Evolutionary conservation across 1,284 basidiomycete genomes (phyloP).

Genomic region (Boletus semigastroideus): DNA sequence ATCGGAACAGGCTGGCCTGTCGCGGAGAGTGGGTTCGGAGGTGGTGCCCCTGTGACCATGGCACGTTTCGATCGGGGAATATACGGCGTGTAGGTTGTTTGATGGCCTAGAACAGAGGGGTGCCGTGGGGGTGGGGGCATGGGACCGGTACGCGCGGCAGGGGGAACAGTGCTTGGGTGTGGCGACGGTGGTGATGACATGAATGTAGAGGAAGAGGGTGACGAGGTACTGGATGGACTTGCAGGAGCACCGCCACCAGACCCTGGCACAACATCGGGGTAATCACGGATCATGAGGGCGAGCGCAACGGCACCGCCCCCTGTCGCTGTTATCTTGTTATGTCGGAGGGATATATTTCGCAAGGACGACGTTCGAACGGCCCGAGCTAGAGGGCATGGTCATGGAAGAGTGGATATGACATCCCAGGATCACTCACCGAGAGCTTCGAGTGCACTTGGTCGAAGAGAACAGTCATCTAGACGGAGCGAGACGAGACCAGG

Average conservation of each 20-base stretch:
- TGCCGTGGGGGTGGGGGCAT: slow-evolving; percentile 60
- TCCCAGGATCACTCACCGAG: slow-evolving; percentile 55
- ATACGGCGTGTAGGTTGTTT: slow-evolving; percentile 81
- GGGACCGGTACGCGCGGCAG: slow-evolving; percentile 41
- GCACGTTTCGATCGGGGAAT: slow-evolving; percentile 62
- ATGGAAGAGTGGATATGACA: neutral
- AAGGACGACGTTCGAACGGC: slow-evolving; percentile 80
- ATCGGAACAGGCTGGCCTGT: slow-evolving; percentile 61
- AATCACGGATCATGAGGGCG: slow-evolving; percentile 95
- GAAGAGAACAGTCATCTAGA: slow-evolving; percentile 79
- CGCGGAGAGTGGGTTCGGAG: slow-evolving; percentile 51
- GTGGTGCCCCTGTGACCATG: neutral
- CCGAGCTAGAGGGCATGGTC: slow-evolving; percentile 51
- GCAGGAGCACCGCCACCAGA: neutral
- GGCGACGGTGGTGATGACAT: slow-evolving; percentile 22
- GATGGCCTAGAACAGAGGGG: slow-evolving; percentile 42
- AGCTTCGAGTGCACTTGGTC: slow-evolving; percentile 70
- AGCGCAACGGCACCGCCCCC: slow-evolving; percentile 88
- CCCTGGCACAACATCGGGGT: slow-evolving; percentile 71
- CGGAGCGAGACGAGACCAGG: slow-evolving; percentile 73
- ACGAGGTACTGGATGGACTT: slow-evolving; percentile 16
- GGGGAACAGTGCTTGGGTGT: slow-evolving; percentile 23
- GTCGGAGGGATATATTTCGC: slow-evolving; percentile 82
- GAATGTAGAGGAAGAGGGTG: slow-evolving; percentile 18
- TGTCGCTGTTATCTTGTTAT: slow-evolving; percentile 79